Evolutionary conservation across 164 flowering plant species (phyloP), one percentile per base, ranked within the genome.

Genomic region (Annona squamosa): DNA sequence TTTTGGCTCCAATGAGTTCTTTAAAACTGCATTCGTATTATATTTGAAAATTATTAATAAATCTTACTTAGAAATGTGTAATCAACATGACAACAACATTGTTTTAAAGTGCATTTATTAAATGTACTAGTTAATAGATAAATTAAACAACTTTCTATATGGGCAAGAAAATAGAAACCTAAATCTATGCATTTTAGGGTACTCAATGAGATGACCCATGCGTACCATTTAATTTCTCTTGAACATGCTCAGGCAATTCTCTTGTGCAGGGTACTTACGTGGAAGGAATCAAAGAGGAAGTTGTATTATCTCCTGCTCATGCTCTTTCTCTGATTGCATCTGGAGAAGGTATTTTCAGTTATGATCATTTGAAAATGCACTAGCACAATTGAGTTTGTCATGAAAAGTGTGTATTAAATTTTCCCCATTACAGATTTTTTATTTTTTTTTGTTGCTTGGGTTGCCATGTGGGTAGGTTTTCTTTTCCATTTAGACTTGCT

Each of bases 231-330:
- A 46, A 5, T 41, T 69, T 48, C 43, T 2, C 37, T 46, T 68
- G 46, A n/a, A 69, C 37, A 9, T 9, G 42, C 10, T 37, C 7
- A 46, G 52, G 45, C 37, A 48, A 7, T 48, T 69, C 2, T 63
- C 45, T 37, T 77, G 65, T 74, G 69, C 83, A 91, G 97, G 97
- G 97, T 71, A 91, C 91, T 65, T 91, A 86, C 77, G 92, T 91
- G 48, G 94, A 91, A 71, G 94, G 92, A 65, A 90, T 91, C 46
- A 91, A 91, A 76, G 97, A 91, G 71, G 97, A 91, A 82, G 97
- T 91, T 82, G 94, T 90, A 75, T 76, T 91, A 56, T 91, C 94
- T 13, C 97, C 92, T 75, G 94, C 89, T 72, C 97, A 91, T 81
- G 94, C 94, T 63, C 87, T 91, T 78, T 88, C 97, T 67, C 76